Conservation (phyloP, 1,139 yeast species). For the Suhomyces kunorum region DNA sequence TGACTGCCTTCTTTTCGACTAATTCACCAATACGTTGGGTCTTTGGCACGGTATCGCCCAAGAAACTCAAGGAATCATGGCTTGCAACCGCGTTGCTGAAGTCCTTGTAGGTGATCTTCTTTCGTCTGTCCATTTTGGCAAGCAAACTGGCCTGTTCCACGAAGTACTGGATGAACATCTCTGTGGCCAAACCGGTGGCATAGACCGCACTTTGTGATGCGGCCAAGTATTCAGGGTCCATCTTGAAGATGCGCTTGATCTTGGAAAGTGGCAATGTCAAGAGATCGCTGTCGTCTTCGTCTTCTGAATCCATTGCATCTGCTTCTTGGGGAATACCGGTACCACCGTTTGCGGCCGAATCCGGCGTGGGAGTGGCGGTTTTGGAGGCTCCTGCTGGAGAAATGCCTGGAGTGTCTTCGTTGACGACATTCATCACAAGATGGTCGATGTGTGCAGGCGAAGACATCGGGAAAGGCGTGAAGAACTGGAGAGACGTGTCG, state of each 20-base stretch:
- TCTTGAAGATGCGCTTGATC: conserved; percentile 78
- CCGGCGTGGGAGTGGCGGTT: conserved; percentile 13
- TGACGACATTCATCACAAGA: conserved; percentile 1
- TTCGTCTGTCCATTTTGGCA: conserved; percentile 69
- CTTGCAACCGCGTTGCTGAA: conserved; percentile 69
- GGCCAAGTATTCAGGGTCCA: conserved; percentile 79
- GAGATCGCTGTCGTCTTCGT: conserved; percentile 23
- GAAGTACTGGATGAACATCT: conserved; percentile 75
- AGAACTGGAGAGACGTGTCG: neutral
- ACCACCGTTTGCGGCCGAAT: conserved; percentile 6
- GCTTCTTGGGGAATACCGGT: neutral
- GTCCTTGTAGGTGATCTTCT: conserved; percentile 72
- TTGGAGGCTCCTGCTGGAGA: conserved; percentile 12
- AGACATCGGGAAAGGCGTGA: neutral
- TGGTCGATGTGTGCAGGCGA: neutral
- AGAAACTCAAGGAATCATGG: conserved; percentile 67
- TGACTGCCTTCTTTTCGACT: conserved; percentile 47
- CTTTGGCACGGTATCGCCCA: conserved; percentile 69
- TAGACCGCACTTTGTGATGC: conserved; percentile 80
- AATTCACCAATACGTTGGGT: conserved; percentile 56
- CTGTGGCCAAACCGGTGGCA: conserved; percentile 86
- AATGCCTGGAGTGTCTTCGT: conserved; percentile 12
- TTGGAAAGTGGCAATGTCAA: conserved; percentile 70
- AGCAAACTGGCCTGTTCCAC: conserved; percentile 76
- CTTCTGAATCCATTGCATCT: conserved; percentile 11